Evolutionary conservation across 2,329 filamentous ascomycete genomes (phyloP).

Genomic region (Monascus ruber): DNA sequence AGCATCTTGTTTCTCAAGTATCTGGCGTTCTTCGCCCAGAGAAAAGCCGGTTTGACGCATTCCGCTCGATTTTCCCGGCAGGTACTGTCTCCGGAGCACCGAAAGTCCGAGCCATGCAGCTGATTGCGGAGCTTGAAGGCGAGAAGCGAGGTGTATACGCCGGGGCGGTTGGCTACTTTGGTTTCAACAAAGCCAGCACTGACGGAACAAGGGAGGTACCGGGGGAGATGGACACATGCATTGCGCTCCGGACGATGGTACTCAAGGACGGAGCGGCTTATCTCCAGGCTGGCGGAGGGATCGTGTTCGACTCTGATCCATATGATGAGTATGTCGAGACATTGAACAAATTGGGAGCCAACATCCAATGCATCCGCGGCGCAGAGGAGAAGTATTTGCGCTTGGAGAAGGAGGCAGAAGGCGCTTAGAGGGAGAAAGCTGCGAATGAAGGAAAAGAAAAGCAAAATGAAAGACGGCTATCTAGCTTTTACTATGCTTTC

Average conservation of each 20-base stretch:
- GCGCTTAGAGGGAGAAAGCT: neutral
- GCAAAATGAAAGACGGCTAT: neutral
- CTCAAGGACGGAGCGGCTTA: slow-evolving; percentile 86
- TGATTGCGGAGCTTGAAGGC: slow-evolving; percentile 85
- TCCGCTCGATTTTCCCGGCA: slow-evolving; percentile 91
- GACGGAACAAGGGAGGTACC: slow-evolving; percentile 52
- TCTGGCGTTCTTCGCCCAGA: slow-evolving; percentile 74
- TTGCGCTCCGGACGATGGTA: slow-evolving; percentile 81
- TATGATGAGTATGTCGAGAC: slow-evolving; percentile 93
- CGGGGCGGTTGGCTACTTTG: slow-evolving; percentile 93
- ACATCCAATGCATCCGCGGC: slow-evolving; percentile 75
- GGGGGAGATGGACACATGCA: slow-evolving; percentile 84
- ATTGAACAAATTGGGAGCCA: slow-evolving; percentile 87
- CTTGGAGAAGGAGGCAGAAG: slow-evolving; percentile 19
- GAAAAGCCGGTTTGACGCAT: slow-evolving; percentile 88
- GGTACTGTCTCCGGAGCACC: slow-evolving; percentile 92
- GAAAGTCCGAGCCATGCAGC: slow-evolving; percentile 92
- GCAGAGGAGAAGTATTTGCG: slow-evolving; percentile 61
- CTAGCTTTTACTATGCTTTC: neutral
- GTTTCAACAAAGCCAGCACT: slow-evolving; percentile 61
- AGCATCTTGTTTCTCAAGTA: slow-evolving; percentile 93
- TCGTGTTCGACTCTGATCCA: slow-evolving; percentile 85
- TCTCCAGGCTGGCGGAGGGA: slow-evolving; percentile 75
- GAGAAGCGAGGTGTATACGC: slow-evolving; percentile 96
- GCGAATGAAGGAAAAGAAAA: neutral